Conservation (phyloP, 768 basidiomycete genomes). For the Russula abietina region DNA sequence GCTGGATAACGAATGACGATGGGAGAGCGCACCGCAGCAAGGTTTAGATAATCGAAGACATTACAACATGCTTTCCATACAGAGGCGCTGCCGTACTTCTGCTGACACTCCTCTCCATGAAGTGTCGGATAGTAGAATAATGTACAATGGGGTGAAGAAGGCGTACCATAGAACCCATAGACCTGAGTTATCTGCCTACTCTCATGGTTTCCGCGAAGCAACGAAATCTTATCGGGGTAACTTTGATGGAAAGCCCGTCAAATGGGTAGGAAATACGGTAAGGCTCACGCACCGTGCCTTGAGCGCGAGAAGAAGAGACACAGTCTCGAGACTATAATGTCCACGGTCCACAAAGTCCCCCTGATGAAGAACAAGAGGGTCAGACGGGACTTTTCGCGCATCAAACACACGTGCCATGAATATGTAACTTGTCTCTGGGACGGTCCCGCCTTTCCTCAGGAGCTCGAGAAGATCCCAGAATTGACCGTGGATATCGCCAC, state of each 20-base stretch:
- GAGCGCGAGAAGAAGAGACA: conserved; percentile 78
- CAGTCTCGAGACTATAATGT: conserved; percentile 93
- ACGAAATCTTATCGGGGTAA: conserved; percentile 88
- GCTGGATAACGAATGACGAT: neutral
- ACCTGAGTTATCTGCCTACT: conserved; percentile 97
- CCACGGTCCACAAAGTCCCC: conserved; percentile 98
- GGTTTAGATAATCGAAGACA: conserved; percentile 92
- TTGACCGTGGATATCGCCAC: conserved; percentile 96
- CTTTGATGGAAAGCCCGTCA: conserved; percentile 40
- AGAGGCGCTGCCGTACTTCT: conserved; percentile 91
- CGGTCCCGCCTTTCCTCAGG: conserved; percentile 74
- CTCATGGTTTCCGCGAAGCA: conserved; percentile 94
- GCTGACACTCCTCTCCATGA: conserved; percentile 84
- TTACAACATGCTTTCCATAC: conserved; percentile 98
- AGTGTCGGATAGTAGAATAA: conserved; percentile 10
- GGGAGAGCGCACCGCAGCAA: conserved; percentile 68
- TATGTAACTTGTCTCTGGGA: conserved; percentile 87
- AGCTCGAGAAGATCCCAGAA: conserved; percentile 96
- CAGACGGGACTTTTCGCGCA: conserved; percentile 2
- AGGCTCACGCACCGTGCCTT: conserved; percentile 66
- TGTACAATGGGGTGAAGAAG: neutral
- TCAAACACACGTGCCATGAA: conserved; percentile 79
- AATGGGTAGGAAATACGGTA: neutral
- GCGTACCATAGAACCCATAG: conserved; percentile 93
- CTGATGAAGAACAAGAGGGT: conserved; percentile 35